Percentiles rank a stretch among this genome's conserved stretches.
Evolutionary conservation across 2,329 filamentous ascomycete genomes (phyloP).

Genomic region (Sporothrix globosa): DNA sequence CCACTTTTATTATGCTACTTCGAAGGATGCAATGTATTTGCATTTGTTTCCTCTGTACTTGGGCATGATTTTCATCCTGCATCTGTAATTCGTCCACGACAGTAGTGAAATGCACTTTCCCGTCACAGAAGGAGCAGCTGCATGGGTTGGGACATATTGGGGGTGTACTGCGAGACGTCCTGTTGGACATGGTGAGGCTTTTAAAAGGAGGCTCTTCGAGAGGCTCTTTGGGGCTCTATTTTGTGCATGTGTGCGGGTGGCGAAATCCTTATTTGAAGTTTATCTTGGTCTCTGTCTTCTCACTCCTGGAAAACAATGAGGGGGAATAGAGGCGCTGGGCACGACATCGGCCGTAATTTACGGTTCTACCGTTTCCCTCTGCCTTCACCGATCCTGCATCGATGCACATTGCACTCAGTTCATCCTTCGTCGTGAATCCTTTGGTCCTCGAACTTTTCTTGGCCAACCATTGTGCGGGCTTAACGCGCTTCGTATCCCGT

Average conservation of each 20-base stretch:
- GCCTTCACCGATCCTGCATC: not conserved
- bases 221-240: not conserved
- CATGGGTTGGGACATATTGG: not conserved
- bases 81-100: constrained; percentile 19
- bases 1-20: not conserved
- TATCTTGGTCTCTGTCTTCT: not conserved
- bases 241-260: constrained; percentile 1
- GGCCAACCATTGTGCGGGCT: not conserved
- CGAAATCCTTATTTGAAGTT: constrained; percentile 13
- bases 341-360: not conserved
- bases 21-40: not conserved
- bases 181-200: constrained; percentile 9
- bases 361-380: not conserved
- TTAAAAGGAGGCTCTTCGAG: constrained; percentile 13
- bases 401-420: not conserved
- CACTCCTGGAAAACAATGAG: not conserved
- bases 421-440: constrained; percentile 5
- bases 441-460: not conserved
- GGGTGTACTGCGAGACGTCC: not conserved
- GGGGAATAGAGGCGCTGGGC: not conserved
- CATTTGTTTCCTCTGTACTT: not conserved
- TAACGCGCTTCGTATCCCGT: not conserved
- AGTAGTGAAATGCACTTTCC: not conserved
- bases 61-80: constrained; percentile 14
- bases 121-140: not conserved